Base-by-base conservation (phyloP, 352 stramenopile genomes). In the Phytophthora pistaciae region DNA sequence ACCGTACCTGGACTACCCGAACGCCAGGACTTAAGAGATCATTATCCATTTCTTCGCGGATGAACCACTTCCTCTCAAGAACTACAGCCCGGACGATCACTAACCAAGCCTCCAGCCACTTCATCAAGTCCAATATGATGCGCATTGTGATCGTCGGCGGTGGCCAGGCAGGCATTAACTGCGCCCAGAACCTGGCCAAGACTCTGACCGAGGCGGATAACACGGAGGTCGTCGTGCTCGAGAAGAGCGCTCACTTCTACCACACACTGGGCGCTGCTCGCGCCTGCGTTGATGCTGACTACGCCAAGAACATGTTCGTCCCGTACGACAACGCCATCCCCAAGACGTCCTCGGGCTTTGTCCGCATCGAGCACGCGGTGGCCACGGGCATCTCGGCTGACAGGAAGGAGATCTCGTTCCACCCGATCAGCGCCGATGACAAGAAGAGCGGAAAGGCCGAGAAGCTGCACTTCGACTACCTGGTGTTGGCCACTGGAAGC, bases 91-190 rank as follows among this genome's bases (percentile, higher is more conserved):
- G 29, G 31, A 70, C 36, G 18, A 65, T 21, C 56, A 61, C 46
- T 38, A 56, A n/a, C 49, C 58, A 40, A 54, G 20, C 56, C 20
- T 40, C 33, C 29, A 62, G 29, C 53, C 50, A 67, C 52, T 18
- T 62, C 21, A 53, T 57, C 46, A 65, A 70, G 46, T 31, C 18
- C 54, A 75, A 48, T 48, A 80, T 80, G 74, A 64, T 60, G 38
- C 76, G 78, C 25, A 77, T 90, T 42, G 81, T 88, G 31, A 85
- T 90, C 60, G 65, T 91, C 59, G 83, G 81, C 46, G 83, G 74
- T 38, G 84, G 84, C 8, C 66, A 78, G 10, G 84, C 77, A 13
- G 84, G 84, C 13, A 61, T 90, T 29, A 76, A 71, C 46, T 71
- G 74, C 55, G 64, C 68, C 16, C 76, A 86, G 46, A 70, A 73